Base-by-base conservation (phyloP, 805 yeast species). In the Myxozyma mucilagina region DNA sequence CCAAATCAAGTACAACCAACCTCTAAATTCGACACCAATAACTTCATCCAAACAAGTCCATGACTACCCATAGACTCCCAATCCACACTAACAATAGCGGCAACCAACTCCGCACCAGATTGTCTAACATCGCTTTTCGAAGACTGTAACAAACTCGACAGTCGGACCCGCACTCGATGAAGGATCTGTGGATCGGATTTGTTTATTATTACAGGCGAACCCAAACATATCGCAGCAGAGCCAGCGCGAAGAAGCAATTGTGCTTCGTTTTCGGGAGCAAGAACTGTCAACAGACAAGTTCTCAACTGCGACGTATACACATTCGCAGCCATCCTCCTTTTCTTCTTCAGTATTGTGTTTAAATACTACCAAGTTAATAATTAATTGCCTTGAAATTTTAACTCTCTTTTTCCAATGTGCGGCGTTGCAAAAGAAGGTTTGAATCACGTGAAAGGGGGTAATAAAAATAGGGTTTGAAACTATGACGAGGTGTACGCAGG, bases 51-150 rank as follows among this genome's bases (percentile, higher is more conserved):
- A 5, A 53, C 53, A 29, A 34, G 57, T 13, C 67, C 67, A 43
- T 63, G 67, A 35, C 66, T 61, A 24, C 35, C 52, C 42, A 60
- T 42, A 42, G 66, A 57, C 34, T 56, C 60, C 67, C 67, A 63
- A 39, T 63, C 67, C 11, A 18, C 50, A 2, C 53, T 53, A 35
- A 47, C 54, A 16, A 63, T 36, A 11, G 43, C 48, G 20, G 35
- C 24, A 11, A 57, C 52, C 32, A 63, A 42, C 24, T 50, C 62
- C 14, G 67, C 61, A 45, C 66, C 65, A 31, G 57, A 45, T 4
- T 41, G 18, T 13, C 52, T 44, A 9, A 57, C 48, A 7, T 18
- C 41, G 4, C 55, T 7, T n/a, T 36, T 34, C 13, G 39, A 14
- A 7, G 67, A 56, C 54, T 63, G 67, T 34, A 62, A 31, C 8